These are phyloP conservation scores for Camellia japonica DNA, from an alignment of 148 eudicot genomes.

Conservation along the genomic window DNA sequence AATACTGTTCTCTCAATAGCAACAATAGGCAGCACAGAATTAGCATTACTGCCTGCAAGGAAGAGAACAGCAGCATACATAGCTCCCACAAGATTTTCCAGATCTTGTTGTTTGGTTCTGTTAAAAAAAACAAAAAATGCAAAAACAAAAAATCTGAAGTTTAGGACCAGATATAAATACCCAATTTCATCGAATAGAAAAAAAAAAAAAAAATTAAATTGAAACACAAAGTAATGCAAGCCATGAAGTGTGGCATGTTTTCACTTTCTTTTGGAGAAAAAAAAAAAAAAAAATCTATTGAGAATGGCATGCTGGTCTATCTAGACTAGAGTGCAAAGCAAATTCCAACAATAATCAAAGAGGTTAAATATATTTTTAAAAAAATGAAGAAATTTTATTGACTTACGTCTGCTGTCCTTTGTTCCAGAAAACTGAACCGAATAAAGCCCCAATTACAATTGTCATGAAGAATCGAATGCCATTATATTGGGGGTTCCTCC, in stretches of 20 bases:
- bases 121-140: background rate
- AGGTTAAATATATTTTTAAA: background rate
- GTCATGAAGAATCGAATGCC: constrained; percentile 46
- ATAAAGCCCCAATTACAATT: constrained; percentile 30
- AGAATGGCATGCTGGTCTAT: background rate
- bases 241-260: background rate
- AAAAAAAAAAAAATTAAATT: background rate
- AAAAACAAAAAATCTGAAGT: background rate
- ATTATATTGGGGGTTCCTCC: constrained; percentile 71
- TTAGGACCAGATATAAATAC: background rate
- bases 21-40: constrained; percentile 49
- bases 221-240: background rate
- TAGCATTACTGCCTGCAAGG: constrained; percentile 48
- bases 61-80: constrained; percentile 48
- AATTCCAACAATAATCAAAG: background rate
- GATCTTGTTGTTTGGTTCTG: constrained; percentile 53
- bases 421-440: constrained; percentile 64
- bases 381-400: background rate
- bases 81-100: constrained; percentile 56
- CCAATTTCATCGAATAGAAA: background rate
- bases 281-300: background rate
- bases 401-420: constrained; percentile 59
- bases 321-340: background rate
- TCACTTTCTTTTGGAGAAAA: background rate
- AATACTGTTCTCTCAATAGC: constrained; percentile 56